Percentiles rank a stretch among this genome's conserved stretches.
phyloP scores from a whole-genome alignment of 2,329 filamentous ascomycete species.

The Clathrospora elynae region DNA sequence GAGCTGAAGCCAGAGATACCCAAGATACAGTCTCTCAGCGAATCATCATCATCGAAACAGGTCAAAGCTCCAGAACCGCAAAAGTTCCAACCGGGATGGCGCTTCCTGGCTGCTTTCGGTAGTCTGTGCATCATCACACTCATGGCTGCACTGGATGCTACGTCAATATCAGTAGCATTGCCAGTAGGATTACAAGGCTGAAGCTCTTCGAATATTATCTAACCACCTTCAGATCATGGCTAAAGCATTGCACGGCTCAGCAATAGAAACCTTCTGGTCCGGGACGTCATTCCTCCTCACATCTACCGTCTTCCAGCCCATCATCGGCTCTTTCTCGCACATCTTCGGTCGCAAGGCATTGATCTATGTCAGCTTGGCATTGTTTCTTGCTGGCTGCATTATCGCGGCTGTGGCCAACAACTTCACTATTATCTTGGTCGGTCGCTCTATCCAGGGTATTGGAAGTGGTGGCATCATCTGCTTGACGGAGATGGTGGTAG shows the following conservation, averaged over 20 bases:
- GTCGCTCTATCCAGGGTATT: constrained; percentile 49
- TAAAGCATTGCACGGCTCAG: constrained; percentile 41
- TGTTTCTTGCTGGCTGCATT: constrained; percentile 48
- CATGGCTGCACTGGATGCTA: constrained; percentile 69
- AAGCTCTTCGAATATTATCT: background rate
- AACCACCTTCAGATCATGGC: constrained; percentile 44
- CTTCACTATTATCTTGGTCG: constrained; percentile 48
- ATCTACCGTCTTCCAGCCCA: constrained; percentile 50
- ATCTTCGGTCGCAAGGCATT: constrained; percentile 50
- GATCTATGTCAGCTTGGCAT: constrained; percentile 42
- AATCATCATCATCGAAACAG: constrained; percentile 16
- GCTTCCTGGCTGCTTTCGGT: constrained; percentile 41
- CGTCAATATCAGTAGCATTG: constrained; percentile 67
- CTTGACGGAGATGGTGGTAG: constrained; percentile 53
- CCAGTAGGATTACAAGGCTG: constrained; percentile 30
- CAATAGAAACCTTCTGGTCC: constrained; percentile 52
- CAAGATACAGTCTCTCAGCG: constrained; percentile 6
- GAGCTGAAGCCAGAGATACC: constrained; percentile 13
- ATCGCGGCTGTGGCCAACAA: constrained; percentile 46
- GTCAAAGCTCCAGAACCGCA: constrained; percentile 14
- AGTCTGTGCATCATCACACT: constrained; percentile 62
- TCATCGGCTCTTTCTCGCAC: constrained; percentile 48
- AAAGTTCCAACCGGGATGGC: constrained; percentile 41
- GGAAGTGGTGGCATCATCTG: constrained; percentile 51
- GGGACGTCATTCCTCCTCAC: constrained; percentile 49